phyloP scores from a whole-genome alignment of 2,329 filamentous ascomycete species.

The Curvularia eragrostidis region DNA sequence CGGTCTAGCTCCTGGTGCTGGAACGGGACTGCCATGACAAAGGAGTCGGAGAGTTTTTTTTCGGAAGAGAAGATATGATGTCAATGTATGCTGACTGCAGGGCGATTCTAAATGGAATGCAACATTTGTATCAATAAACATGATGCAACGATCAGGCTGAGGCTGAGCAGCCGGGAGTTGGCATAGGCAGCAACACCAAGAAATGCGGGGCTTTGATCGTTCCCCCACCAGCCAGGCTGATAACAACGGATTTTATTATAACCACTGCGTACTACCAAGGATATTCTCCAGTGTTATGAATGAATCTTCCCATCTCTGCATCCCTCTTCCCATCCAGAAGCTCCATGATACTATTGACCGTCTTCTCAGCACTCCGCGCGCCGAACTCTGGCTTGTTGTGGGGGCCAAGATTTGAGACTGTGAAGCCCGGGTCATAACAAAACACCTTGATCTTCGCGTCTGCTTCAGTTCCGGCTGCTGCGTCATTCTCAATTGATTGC shows the following conservation, averaged over 20 bases:
- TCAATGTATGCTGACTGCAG: neutral
- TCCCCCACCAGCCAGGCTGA: neutral
- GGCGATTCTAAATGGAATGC: neutral
- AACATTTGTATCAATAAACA: neutral
- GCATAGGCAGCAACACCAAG: neutral
- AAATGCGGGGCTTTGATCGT: neutral
- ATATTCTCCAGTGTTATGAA: constrained; percentile 42
- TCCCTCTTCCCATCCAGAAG: constrained; percentile 50
- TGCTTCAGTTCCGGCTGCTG: constrained; percentile 10
- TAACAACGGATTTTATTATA: neutral
- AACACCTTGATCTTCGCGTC: constrained; percentile 45
- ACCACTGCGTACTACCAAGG: constrained; percentile 34
- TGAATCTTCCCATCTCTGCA: constrained; percentile 40
- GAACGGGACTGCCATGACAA: neutral
- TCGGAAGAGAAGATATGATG: neutral
- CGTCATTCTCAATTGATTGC: neutral
- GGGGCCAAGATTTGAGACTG: constrained; percentile 41
- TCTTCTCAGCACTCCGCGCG: constrained; percentile 45
- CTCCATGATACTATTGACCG: constrained; percentile 45
- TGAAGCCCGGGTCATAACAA: constrained; percentile 51
- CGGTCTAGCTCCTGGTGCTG: neutral
- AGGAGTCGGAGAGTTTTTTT: neutral
- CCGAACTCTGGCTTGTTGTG: constrained; percentile 47
- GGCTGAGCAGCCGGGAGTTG: neutral
- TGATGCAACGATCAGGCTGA: neutral